These are phyloP conservation scores for Solanum paucissectum DNA, from an alignment of 257 asterid species.

Conservation along the genomic window DNA sequence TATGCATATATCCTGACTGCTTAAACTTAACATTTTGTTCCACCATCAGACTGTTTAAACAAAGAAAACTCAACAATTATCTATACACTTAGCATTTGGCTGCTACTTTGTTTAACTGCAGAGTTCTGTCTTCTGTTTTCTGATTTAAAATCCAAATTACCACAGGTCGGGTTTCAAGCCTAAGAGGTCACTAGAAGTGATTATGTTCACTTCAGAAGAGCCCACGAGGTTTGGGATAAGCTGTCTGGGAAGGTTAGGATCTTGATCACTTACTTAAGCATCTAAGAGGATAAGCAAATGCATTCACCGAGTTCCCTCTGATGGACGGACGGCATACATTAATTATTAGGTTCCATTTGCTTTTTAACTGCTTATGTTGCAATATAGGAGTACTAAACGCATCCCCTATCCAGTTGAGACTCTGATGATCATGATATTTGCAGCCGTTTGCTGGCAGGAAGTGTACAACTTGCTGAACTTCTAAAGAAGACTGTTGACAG, in stretches of 20 bases:
- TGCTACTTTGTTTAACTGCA: background rate
- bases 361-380: background rate
- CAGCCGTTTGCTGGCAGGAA: constrained; percentile 91
- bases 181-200: constrained; percentile 81
- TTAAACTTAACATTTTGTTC: background rate
- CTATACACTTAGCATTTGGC: background rate
- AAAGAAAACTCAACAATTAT: background rate
- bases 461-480: constrained; percentile 47
- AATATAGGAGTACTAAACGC: background rate
- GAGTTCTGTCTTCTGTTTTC: background rate
- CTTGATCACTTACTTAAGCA: background rate
- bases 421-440: constrained; percentile 25
- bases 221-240: constrained; percentile 95
- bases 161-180: constrained; percentile 81
- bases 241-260: constrained; percentile 85
- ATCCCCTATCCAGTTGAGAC: background rate
- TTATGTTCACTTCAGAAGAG: constrained; percentile 98
- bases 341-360: background rate
- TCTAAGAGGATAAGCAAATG: background rate
- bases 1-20: constrained; percentile 2
- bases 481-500: constrained; percentile 57
- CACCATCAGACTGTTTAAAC: background rate
- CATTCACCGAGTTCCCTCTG: background rate
- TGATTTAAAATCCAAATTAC: background rate
- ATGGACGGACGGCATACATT: background rate